Evolutionary conservation across 179 eudicot genomes (phyloP), one percentile per base, ranked within the genome.

Genomic region (Corrigiola litoralis): DNA sequence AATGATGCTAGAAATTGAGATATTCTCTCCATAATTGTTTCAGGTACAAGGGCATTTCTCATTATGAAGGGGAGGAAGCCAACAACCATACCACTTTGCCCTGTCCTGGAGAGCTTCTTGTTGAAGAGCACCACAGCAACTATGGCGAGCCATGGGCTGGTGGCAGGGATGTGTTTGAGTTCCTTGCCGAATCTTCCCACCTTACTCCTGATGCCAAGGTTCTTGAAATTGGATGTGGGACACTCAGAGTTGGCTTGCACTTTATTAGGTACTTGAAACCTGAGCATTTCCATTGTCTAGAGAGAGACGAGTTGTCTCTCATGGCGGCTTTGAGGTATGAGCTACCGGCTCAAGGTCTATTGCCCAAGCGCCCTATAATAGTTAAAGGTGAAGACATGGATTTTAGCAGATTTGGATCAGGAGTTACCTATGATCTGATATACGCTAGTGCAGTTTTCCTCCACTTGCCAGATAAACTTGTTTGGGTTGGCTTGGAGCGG

Each of bases 111-210:
- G 97, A 86, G 76, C 91, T 94, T 24, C 89, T 94, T 12, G 99
- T 94, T 8, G 99, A 90, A 69, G 83, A 90, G 75, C 99, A 94
- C 75, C 99, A 94, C 65, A 90, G 97, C 88, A 90, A 94, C 71
- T 94, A 94, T 60, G 99, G 99, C 45, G 99, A 94, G 75, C 99
- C 99, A 29, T 94, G 99, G 99, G 99, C 97, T 34, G 99, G 99
- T 48, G 99, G 99, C 13, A 71, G 99, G 46, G 99, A 94, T 34
- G 97, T 94, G 21, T 94, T 87, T 53, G 99, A 94, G 66, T 94
- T 87, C 75, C 84, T 94, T 29, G 99, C 95, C 0, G 87, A 77
- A 60, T 77, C 91, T 37, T 71, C 79, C 66, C 84, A 78, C 54
- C 82, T 94, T 23, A 61, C 72, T 3, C 87, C 89, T 7, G 79